These are phyloP conservation scores for Ustilago bromivora DNA, from an alignment of 1,284 basidiomycete species.

Conservation along the genomic window DNA sequence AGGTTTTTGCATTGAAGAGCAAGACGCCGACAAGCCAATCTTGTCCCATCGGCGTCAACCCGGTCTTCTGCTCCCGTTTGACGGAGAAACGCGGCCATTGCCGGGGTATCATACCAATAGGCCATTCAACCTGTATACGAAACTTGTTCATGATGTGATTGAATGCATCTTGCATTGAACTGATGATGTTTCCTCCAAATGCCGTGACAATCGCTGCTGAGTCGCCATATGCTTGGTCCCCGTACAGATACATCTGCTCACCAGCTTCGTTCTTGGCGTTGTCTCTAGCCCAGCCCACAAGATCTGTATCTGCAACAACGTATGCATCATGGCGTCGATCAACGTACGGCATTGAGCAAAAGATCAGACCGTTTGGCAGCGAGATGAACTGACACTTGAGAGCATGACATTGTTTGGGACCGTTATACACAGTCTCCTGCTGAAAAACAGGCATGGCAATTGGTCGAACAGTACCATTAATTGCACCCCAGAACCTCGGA, in stretches of 20 bases:
- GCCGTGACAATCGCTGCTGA: not conserved
- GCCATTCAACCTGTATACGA: not conserved
- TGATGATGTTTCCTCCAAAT: not conserved
- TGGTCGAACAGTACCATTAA: not conserved
- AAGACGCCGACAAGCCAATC: too few relatives aligned
- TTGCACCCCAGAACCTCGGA: not conserved
- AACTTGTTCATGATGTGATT: slow-evolving; percentile 8
- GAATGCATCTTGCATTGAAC: not conserved
- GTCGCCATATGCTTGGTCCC: not conserved
- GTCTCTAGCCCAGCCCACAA: not conserved
- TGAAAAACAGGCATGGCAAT: not conserved
- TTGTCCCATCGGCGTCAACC: too few relatives aligned
- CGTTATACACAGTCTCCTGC: not conserved
- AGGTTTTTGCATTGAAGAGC: too few relatives aligned
- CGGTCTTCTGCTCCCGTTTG: too few relatives aligned
- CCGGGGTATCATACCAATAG: not conserved
- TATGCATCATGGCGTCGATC: not conserved
- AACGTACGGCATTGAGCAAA: not conserved
- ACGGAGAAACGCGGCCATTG: not conserved
- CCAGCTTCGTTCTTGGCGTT: not conserved
- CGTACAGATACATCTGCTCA: not conserved
- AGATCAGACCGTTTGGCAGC: not conserved
- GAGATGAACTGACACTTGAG: not conserved
- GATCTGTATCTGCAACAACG: not conserved
- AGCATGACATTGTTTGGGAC: not conserved